Evolutionary conservation across 2,329 filamentous ascomycete genomes (phyloP).

Genomic region (Onygena corvina): DNA sequence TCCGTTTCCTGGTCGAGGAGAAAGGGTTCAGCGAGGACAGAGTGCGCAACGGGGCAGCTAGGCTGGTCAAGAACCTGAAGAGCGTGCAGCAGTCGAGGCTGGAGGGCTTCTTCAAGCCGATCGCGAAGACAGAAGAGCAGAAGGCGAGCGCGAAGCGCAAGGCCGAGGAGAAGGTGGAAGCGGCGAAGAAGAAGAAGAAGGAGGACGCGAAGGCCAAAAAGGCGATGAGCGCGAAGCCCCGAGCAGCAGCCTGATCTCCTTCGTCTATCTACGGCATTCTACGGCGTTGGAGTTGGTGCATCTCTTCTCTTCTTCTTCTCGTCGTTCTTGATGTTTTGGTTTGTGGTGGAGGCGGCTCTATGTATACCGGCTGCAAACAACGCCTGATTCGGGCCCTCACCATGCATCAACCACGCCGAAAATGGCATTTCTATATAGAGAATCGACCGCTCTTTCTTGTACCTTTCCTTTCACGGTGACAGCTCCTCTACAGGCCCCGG

Average conservation of each 20-base stretch:
- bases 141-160: constrained; percentile 81
- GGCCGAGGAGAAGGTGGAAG: constrained; percentile 79
- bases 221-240: constrained; percentile 74
- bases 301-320: neutral
- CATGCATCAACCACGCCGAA: neutral
- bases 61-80: constrained; percentile 83
- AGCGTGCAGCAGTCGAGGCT: constrained; percentile 78
- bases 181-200: constrained; percentile 92
- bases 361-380: neutral
- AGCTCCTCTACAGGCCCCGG: neutral
- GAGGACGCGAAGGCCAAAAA: constrained; percentile 93
- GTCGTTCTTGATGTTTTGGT: too few species aligned
- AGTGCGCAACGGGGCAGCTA: constrained; percentile 64
- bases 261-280: neutral
- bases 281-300: too few species aligned
- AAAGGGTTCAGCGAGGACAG: constrained; percentile 97
- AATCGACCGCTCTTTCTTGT: neutral
- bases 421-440: neutral
- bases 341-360: neutral
- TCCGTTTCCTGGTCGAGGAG: constrained; percentile 80
- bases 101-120: constrained; percentile 92
- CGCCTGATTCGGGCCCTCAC: neutral
- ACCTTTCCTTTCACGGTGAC: neutral
- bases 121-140: constrained; percentile 78
- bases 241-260: constrained; percentile 42